phyloP scores from a whole-genome alignment of 192 early-diverging fungal genomes.

The Entophlyctis luteolus region DNA sequence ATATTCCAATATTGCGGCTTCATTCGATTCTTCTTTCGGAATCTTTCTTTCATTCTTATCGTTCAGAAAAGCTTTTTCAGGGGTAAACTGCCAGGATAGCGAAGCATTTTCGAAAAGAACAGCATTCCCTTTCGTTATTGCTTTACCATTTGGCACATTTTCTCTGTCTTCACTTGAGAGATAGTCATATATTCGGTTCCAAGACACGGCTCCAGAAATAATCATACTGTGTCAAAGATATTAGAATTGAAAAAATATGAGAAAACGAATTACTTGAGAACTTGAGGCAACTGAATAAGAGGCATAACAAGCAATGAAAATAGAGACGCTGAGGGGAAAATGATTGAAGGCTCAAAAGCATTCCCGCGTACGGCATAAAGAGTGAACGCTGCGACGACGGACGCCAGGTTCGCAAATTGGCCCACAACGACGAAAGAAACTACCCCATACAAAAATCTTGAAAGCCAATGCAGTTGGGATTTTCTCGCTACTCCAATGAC shows the following conservation, averaged over 20 bases:
- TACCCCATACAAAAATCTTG: neutral
- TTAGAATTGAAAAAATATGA: neutral
- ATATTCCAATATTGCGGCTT: neutral
- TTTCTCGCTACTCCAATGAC: neutral
- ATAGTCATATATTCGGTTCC: conserved; percentile 26
- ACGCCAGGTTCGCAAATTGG: conserved; percentile 16
- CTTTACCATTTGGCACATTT: too few species aligned
- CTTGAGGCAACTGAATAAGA: conserved; percentile 27
- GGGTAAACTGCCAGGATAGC: conserved; percentile 4
- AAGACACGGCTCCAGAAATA: conserved; percentile 5
- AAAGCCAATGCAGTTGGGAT: conserved; percentile 18
- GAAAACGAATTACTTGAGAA: neutral
- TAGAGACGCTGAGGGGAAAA: conserved; percentile 39
- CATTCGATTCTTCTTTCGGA: neutral
- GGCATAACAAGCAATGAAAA: conserved; percentile 33
- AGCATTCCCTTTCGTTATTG: too few species aligned
- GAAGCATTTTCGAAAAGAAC: neutral
- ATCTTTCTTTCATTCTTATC: neutral
- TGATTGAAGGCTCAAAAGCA: conserved; percentile 1
- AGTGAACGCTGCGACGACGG: conserved; percentile 22
- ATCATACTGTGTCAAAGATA: neutral
- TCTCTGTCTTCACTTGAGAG: conserved; percentile 13
- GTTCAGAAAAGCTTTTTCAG: neutral
- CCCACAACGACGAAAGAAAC: conserved; percentile 28
- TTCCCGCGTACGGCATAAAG: conserved; percentile 13